A percentile compares a stretch with the other conserved stretches of the same genome.
Conservation (phyloP, 768 basidiomycete species). For the Suillus bovinus region DNA sequence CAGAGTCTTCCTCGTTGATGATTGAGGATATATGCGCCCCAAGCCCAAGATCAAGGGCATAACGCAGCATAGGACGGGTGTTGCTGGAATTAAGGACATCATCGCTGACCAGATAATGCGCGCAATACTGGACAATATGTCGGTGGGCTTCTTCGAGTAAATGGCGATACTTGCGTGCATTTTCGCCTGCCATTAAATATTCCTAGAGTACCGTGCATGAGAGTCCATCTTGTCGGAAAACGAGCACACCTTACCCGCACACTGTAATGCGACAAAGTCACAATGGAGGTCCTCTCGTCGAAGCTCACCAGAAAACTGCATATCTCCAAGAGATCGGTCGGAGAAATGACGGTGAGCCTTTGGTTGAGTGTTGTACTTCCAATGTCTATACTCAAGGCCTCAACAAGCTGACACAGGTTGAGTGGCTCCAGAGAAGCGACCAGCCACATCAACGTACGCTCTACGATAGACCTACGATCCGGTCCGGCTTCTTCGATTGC, state of each 20-base stretch:
- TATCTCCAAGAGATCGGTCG: conserved; percentile 12
- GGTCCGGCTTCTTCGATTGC: conserved; percentile 8
- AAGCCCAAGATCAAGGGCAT: conserved; percentile 1
- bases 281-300: conserved; percentile 11
- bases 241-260: conserved; percentile 18
- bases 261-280: conserved; percentile 24
- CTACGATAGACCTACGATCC: background rate
- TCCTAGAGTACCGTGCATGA: background rate
- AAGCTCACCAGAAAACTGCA: conserved; percentile 20
- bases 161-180: background rate
- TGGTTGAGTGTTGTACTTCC: conserved; percentile 7
- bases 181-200: background rate
- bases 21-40: background rate
- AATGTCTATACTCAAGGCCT: conserved; percentile 17
- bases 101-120: background rate
- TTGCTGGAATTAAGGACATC: background rate
- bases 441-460: conserved; percentile 20
- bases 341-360: conserved; percentile 12
- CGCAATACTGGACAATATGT: background rate
- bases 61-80: conserved; percentile 3
- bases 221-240: background rate
- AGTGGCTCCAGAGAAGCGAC: conserved; percentile 19
- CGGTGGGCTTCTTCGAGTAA: background rate
- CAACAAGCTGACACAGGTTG: conserved; percentile 13
- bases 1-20: background rate